These are phyloP conservation scores for Dactylella cylindrospora DNA, from an alignment of 2,329 filamentous ascomycete species.

Conservation along the genomic window DNA sequence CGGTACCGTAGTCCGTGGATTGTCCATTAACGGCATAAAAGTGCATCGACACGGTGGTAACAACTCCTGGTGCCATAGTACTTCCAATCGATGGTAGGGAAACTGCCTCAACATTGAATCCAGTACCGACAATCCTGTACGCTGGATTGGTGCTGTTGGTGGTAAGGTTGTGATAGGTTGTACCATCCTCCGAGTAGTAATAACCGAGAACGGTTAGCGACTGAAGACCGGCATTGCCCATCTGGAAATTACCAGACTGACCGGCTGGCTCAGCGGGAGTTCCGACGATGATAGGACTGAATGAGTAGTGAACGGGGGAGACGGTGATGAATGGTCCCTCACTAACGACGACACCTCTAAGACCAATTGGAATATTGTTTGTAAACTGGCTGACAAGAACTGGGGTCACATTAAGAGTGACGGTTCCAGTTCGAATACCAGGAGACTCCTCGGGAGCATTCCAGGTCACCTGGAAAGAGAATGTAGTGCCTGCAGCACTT, in stretches of 20 bases:
- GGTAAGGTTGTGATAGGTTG: constrained; percentile 50
- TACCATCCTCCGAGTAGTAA: constrained; percentile 51
- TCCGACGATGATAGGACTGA: constrained; percentile 54
- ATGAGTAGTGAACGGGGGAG: constrained; percentile 53
- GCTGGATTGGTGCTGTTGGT: constrained; percentile 45
- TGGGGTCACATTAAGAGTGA: constrained; percentile 50
- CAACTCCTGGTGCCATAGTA: constrained; percentile 50
- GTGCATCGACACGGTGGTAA: constrained; percentile 50
- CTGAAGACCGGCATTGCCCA: constrained; percentile 53
- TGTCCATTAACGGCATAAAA: constrained; percentile 50
- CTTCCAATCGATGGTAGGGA: constrained; percentile 50
- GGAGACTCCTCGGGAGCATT: constrained; percentile 10
- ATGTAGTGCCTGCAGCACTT: constrained; percentile 51
- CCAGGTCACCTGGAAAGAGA: constrained; percentile 52
- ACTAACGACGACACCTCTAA: constrained; percentile 53
- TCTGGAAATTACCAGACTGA: constrained; percentile 51
- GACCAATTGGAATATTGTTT: constrained; percentile 51
- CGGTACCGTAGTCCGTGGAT: constrained; percentile 51
- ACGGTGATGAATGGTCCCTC: constrained; percentile 52
- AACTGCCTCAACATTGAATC: constrained; percentile 50
- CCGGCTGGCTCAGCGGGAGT: constrained; percentile 48
- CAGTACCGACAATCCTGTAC: constrained; percentile 50
- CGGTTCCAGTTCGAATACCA: constrained; percentile 51
- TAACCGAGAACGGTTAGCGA: constrained; percentile 52
- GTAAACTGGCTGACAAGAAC: constrained; percentile 52